Conservation (phyloP, 495 filamentous ascomycete genomes). For the Acidiella bohemica region DNA sequence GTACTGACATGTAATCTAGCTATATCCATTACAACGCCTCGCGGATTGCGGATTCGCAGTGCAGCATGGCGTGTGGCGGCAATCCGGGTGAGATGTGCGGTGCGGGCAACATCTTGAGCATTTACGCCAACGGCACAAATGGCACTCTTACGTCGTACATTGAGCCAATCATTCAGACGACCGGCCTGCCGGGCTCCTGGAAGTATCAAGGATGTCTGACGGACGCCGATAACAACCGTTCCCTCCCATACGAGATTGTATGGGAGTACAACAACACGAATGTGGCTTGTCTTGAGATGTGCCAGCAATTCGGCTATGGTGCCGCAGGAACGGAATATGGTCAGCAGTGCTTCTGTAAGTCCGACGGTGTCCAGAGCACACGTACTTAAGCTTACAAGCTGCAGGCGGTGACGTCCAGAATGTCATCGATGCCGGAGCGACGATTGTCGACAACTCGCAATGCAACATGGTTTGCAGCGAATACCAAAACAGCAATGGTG, state of each 20-base stretch:
- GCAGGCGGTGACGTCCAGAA: slow-evolving; percentile 1
- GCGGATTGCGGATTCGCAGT: not conserved
- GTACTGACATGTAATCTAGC: no score
- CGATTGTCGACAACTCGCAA: not conserved
- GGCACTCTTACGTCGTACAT: not conserved
- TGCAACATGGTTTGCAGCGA: slow-evolving; percentile 1
- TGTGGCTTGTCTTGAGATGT: not conserved
- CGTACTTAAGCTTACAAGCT: no score
- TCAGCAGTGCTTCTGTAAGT: slow-evolving; percentile 1
- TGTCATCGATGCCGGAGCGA: slow-evolving; percentile 1
- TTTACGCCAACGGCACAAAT: not conserved
- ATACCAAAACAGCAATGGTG: not conserved
- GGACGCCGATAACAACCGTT: not conserved
- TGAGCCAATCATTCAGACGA: not conserved
- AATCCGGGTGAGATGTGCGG: slow-evolving; percentile 6
- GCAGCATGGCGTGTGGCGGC: slow-evolving; percentile 6
- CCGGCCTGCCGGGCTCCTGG: not conserved
- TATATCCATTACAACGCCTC: not conserved
- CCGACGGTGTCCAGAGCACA: no score
- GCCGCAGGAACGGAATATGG: slow-evolving; percentile 1
- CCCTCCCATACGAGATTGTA: not conserved
- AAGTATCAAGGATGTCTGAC: not conserved
- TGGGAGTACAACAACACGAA: not conserved
- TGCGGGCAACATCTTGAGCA: not conserved
- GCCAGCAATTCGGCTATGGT: not conserved